Conservation (phyloP, 495 filamentous ascomycete species). For the Lichina pygmaea region DNA sequence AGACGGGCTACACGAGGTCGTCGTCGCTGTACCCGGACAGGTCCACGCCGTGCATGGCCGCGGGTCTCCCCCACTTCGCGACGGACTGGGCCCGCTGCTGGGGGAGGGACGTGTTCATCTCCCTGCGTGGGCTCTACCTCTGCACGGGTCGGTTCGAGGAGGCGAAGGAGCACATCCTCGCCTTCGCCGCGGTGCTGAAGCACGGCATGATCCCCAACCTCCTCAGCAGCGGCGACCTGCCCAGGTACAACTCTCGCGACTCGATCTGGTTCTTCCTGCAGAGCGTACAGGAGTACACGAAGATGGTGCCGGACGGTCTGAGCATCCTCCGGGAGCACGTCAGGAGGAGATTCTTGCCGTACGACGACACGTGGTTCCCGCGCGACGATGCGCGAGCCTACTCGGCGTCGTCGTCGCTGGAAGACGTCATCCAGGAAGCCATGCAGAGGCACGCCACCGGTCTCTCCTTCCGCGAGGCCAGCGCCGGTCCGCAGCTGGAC, state of each 20-base stretch:
- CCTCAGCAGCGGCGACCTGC: conserved; percentile 57
- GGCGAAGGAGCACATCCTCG: conserved; percentile 78
- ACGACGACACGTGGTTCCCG: conserved; percentile 80
- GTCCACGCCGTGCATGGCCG: conserved; percentile 63
- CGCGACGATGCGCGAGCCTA: conserved; percentile 64
- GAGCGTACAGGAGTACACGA: conserved; percentile 76
- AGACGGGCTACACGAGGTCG: conserved; percentile 67
- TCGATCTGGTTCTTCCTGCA: conserved; percentile 96
- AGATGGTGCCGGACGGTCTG: conserved; percentile 54
- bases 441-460: conserved; percentile 75
- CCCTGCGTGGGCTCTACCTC: conserved; percentile 66
- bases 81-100: conserved; percentile 87
- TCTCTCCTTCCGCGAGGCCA: conserved; percentile 79
- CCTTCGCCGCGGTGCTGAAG: conserved; percentile 89
- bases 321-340: conserved; percentile 50
- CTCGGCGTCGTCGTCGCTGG: conserved; percentile 48
- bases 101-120: conserved; percentile 94
- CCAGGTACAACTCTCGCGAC: conserved; percentile 90
- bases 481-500: conserved; percentile 68
- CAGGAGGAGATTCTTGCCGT: conserved; percentile 72
- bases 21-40: conserved; percentile 74
- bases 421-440: conserved; percentile 79
- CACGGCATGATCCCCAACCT: conserved; percentile 98
- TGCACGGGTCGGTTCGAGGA: conserved; percentile 70
- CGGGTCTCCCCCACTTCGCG: conserved; percentile 86